phyloP scores from a whole-genome alignment of 148 eudicot species.

The Rhododendron ovatum region DNA sequence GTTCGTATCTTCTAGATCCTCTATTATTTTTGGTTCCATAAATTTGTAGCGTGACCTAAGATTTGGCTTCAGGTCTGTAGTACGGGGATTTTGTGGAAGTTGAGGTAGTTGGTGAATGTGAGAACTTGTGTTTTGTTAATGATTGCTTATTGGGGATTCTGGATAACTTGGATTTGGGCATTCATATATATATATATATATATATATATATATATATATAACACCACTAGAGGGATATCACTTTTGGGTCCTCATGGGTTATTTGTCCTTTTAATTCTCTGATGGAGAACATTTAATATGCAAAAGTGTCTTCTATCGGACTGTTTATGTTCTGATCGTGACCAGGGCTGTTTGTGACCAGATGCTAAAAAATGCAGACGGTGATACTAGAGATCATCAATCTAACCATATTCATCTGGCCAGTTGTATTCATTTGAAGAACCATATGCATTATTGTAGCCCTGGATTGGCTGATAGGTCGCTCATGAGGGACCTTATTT shows the following conservation, averaged over 20 bases:
- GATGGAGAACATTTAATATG: constrained; percentile 10
- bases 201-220: too few species aligned
- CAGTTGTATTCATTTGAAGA: constrained; percentile 85
- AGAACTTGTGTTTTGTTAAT: not conserved
- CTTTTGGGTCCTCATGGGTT: constrained; percentile 17
- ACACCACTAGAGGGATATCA: not conserved
- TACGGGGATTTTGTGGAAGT: not conserved
- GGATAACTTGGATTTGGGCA: constrained; percentile 17
- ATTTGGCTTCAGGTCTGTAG: not conserved
- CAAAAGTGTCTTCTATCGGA: constrained; percentile 20
- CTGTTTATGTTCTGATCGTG: constrained; percentile 47
- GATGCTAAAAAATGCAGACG: constrained; percentile 79
- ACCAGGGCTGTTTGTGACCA: constrained; percentile 66
- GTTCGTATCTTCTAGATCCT: not conserved
- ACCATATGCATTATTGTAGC: constrained; percentile 91
- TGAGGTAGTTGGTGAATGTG: constrained; percentile 1
- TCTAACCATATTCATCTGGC: constrained; percentile 86
- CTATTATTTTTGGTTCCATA: not conserved
- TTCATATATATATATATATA: too few species aligned
- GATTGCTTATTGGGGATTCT: not conserved
- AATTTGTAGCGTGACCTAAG: not conserved
- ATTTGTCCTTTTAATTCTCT: not conserved
- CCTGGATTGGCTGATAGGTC: constrained; percentile 62
- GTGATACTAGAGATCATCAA: constrained; percentile 68
- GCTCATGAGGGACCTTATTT: constrained; percentile 82